Conservation (phyloP, 805 yeast genomes). For the Ogataea wickerhamii region DNA sequence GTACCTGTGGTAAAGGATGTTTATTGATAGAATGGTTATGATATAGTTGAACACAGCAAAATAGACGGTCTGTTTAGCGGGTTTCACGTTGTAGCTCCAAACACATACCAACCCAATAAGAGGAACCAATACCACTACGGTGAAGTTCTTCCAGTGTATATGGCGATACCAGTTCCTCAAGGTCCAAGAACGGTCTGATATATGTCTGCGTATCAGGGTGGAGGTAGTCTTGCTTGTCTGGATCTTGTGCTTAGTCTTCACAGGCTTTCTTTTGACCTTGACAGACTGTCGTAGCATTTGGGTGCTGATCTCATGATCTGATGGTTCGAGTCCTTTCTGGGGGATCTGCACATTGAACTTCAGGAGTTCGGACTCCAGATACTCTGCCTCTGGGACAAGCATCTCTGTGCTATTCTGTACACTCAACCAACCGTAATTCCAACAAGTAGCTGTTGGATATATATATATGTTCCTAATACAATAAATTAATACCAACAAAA, state of each 20-base stretch:
- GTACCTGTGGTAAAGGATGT: slow-evolving; percentile 80
- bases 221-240: slow-evolving; percentile 19
- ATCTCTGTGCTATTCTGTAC: slow-evolving; percentile 4
- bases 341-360: slow-evolving; percentile 15
- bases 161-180: slow-evolving; percentile 65
- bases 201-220: slow-evolving; percentile 39
- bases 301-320: slow-evolving; percentile 1
- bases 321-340: not conserved
- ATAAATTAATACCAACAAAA: too few species aligned
- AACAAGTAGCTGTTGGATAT: too few species aligned
- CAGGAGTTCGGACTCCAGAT: slow-evolving; percentile 28
- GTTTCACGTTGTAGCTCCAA: slow-evolving; percentile 8
- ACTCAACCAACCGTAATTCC: too few species aligned
- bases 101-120: slow-evolving; percentile 22
- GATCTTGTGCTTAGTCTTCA: slow-evolving; percentile 21
- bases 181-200: slow-evolving; percentile 76
- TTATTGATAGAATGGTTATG: slow-evolving; percentile 65
- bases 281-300: slow-evolving; percentile 5
- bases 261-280: slow-evolving; percentile 31
- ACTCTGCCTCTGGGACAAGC: slow-evolving; percentile 29
- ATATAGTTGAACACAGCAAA: slow-evolving; percentile 55
- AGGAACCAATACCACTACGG: slow-evolving; percentile 57
- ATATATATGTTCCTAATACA: too few species aligned
- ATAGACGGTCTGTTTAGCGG: slow-evolving; percentile 36
- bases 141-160: slow-evolving; percentile 70